Base-by-base conservation (phyloP, 257 asterid genomes). In the Solanum sejunctum region DNA sequence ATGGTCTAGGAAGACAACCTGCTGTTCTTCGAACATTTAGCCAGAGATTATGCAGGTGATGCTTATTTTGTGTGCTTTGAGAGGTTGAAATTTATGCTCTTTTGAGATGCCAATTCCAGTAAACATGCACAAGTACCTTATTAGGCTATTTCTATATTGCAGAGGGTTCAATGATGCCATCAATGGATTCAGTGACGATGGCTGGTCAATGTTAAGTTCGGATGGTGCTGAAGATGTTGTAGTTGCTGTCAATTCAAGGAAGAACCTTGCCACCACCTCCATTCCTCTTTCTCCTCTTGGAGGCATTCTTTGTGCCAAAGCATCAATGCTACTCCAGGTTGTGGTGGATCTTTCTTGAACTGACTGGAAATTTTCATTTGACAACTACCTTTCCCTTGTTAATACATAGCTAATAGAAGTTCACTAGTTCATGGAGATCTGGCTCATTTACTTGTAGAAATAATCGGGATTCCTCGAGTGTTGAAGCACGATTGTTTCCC, bases 81-180 rank as follows among this genome's bases (percentile, higher is more conserved):
- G 15, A 73, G 21, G 17, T 21, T 0, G 51, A 39, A 69, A 39
- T 17, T 36, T 36, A 69, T 39, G 26, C 28, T 7, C 6, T 17
- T 18, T 77, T 26, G 58, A 52, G 58, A 52, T 13, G 55, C 80
- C 28, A 3, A n/a, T 52, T 26, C 83, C 51, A 11, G 11, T 63
- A 55, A 51, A 64, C 10, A 45, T 15, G 11, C 41, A 70, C 54
- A 51, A 41, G 23, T 57, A 82, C 23, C 23, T 43, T 56, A 6
- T 70, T 54, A 32, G 21, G 28, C 45, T 85, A 56, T 71, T 61
- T 84, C 58, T 86, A 57, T 41, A 67, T n/a, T 83, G 72, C 93
- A 97, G 99, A 91, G 99, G 99, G 52, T 97, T 97, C 86, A 97
- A 95, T 81, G 99, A 97, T 79, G 99, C 99, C 20, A 89, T 97